Evolutionary conservation across 176 grass and related monocot species (phyloP), one percentile per base, ranked within the genome.

Genomic region (Zea luxurians): DNA sequence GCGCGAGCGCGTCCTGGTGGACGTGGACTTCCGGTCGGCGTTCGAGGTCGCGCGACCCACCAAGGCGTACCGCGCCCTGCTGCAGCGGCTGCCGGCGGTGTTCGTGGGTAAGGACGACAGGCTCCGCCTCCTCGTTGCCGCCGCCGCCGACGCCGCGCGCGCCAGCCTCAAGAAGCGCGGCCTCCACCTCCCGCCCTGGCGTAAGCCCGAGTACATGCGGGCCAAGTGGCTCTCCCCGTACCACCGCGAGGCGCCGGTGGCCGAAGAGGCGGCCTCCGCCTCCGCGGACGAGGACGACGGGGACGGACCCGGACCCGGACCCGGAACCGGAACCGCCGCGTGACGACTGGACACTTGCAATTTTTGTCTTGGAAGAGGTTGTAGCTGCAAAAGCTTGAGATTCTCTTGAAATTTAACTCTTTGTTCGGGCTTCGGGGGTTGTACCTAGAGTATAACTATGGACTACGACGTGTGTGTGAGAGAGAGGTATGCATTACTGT

Each of bases 171-270:
- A 47, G 82, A 97, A 97, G 49, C 91, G 89, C 53, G 90, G 80
- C 17, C 84, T 98, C 10, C 86, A 92, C 73, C 78, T 98, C 3
- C 81, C 92, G 4, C 96, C 96, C 4, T 99, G 96, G 96, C 81
- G 96, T 52, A 94, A 95, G 77, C 83, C 78, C 2, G 92, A 92
- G 79, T 99, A 99, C 85, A 99, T 99, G 89, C 83, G 90, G 49
- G 86, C 92, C 83, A 99, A 95, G 83, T 99, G 96, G 96, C 90
- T 99, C 45, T 84, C 92, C 27, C 49, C 77, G 2, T 90, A 80
- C 66, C 73, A 88, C 10, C 88, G 90, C 6, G 75, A 69, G 46
- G 15, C 8, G 48, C 11, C 37, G 63, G 16, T 12, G 61, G 52
- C 80, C 1, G 64, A 44, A 7, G 77, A 47, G 58, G 65, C 80